Conservation (phyloP, 805 yeast genomes). For the Yamadazyma akitaensis region DNA sequence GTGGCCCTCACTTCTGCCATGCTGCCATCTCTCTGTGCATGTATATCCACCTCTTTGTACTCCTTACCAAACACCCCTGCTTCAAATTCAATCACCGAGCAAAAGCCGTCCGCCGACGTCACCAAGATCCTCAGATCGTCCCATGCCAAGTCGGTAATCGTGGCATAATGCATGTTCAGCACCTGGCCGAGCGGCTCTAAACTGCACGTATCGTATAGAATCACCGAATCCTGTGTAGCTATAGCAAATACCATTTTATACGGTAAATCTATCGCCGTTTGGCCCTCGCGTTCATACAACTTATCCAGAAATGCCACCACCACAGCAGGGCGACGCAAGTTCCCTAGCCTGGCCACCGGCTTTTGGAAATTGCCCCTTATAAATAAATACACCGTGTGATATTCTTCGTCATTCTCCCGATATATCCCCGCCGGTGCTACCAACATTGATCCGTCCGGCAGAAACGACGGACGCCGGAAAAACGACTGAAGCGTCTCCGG, state of each 20-base stretch:
- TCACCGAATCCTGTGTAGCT: slow-evolving; percentile 84
- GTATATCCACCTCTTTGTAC: neutral
- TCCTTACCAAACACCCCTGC: slow-evolving; percentile 52
- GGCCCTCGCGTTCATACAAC: slow-evolving; percentile 40
- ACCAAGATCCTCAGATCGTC: slow-evolving; percentile 71
- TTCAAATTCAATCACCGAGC: slow-evolving; percentile 62
- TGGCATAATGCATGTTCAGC: slow-evolving; percentile 80
- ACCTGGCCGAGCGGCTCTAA: slow-evolving; percentile 67
- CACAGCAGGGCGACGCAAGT: slow-evolving; percentile 77
- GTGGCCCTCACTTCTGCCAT: no score
- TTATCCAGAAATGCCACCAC: slow-evolving; percentile 77
- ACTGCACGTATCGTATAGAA: slow-evolving; percentile 76
- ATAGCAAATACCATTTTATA: slow-evolving; percentile 88
- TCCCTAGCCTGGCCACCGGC: slow-evolving; percentile 80
- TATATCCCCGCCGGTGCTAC: slow-evolving; percentile 71
- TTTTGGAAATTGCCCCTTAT: slow-evolving; percentile 64
- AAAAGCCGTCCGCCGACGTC: slow-evolving; percentile 91
- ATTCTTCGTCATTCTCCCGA: slow-evolving; percentile 28
- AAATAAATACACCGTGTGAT: slow-evolving; percentile 69
- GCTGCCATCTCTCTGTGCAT: no score
- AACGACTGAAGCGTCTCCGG: slow-evolving; percentile 88
- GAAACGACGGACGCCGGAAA: slow-evolving; percentile 79
- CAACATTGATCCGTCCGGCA: slow-evolving; percentile 85
- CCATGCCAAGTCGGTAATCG: slow-evolving; percentile 89
- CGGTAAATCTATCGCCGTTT: slow-evolving; percentile 52